Conservation (phyloP, 169 alveolate genomes). For the Plasmodium billcollinsi region DNA sequence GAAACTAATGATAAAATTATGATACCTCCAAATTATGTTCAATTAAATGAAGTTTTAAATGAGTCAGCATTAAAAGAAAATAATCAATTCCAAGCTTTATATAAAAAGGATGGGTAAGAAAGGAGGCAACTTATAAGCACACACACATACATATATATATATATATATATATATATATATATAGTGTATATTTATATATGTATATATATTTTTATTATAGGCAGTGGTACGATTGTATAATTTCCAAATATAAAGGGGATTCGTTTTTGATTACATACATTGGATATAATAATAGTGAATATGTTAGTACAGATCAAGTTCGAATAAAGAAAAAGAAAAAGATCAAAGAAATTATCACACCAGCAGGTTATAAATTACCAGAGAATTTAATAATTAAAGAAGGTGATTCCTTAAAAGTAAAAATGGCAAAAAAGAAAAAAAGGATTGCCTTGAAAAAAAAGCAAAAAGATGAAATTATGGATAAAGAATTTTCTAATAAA, state of each 20-base stretch:
- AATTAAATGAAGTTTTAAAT: slow-evolving; percentile 28
- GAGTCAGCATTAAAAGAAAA: slow-evolving; percentile 30
- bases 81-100: slow-evolving; percentile 58
- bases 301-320: slow-evolving; percentile 81
- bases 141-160: not conserved
- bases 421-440: slow-evolving; percentile 83
- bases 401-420: slow-evolving; percentile 81
- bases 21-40: slow-evolving; percentile 50
- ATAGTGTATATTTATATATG: not conserved
- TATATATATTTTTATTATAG: slow-evolving; percentile 35
- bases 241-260: slow-evolving; percentile 79
- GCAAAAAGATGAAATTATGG: slow-evolving; percentile 82
- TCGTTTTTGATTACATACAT: slow-evolving; percentile 83
- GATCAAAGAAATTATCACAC: slow-evolving; percentile 83
- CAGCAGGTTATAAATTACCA: slow-evolving; percentile 86
- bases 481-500: slow-evolving; percentile 79
- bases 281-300: slow-evolving; percentile 85
- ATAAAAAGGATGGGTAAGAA: slow-evolving; percentile 68
- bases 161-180: slow-evolving; percentile 12
- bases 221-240: slow-evolving; percentile 85
- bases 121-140: not conserved
- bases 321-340: slow-evolving; percentile 67
- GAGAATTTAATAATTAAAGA: slow-evolving; percentile 84
- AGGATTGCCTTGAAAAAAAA: slow-evolving; percentile 84
- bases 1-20: slow-evolving; percentile 37